phyloP scores from a whole-genome alignment of 306 rosid genomes.

The Lagenaria siceraria region DNA sequence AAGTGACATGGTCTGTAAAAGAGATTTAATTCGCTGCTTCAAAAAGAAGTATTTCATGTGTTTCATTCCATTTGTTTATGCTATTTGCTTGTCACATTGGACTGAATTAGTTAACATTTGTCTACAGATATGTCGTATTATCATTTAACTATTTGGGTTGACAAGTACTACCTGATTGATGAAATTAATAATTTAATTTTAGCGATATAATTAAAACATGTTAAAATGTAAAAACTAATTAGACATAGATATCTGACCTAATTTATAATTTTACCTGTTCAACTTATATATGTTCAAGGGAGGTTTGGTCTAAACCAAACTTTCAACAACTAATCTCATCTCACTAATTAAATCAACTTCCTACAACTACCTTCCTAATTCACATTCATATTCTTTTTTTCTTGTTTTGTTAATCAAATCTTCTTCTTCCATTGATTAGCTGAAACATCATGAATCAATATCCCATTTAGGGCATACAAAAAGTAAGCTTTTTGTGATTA shows the following conservation, averaged over 20 bases:
- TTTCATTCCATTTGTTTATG: too few relatives aligned
- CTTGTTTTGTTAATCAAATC: not conserved
- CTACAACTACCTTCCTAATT: not conserved
- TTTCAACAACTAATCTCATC: not conserved
- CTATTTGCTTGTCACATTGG: too few relatives aligned
- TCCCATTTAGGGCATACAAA: not conserved
- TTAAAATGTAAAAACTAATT: not conserved
- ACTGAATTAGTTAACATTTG: not conserved
- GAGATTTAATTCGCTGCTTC: too few relatives aligned
- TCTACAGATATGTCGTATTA: not conserved
- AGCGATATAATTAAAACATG: not conserved
- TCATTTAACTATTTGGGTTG: too few relatives aligned
- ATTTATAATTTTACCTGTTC: not conserved
- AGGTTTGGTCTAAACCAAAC: not conserved
- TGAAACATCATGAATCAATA: not conserved
- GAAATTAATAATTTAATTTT: not conserved
- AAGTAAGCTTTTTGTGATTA: not conserved
- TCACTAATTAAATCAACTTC: not conserved
- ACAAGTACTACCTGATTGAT: too few relatives aligned
- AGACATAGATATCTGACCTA: not conserved
- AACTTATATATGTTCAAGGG: not conserved
- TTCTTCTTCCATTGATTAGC: not conserved
- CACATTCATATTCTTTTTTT: not conserved
- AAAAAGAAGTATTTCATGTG: too few relatives aligned
- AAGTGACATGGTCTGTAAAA: not conserved